Evolutionary conservation across 768 basidiomycete species (phyloP).

Genomic region (Pisolithus tinctorius): DNA sequence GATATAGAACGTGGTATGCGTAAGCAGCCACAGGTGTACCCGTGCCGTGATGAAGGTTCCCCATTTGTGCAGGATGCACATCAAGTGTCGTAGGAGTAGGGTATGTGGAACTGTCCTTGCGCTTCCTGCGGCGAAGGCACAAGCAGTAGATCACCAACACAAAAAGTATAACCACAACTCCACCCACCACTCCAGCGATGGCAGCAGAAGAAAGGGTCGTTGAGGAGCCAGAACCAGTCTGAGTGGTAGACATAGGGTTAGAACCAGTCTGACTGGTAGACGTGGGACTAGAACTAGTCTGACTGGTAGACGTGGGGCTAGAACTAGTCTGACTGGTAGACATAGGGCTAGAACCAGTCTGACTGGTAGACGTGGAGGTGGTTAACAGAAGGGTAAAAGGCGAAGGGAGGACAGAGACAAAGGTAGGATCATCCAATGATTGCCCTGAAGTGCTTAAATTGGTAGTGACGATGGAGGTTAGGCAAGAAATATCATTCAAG

Average conservation of each 20-base stretch:
- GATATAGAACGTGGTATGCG: conserved; percentile 27
- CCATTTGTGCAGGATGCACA: conserved; percentile 22
- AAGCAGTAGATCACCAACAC: conserved; percentile 43
- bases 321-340: too few relatives aligned
- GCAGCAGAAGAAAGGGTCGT: conserved; percentile 29
- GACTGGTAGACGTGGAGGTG: too few relatives aligned
- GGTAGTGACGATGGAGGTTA: too few relatives aligned
- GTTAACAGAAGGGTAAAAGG: too few relatives aligned
- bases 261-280: too few relatives aligned
- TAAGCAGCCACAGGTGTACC: conserved; percentile 28
- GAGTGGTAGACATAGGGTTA: background rate
- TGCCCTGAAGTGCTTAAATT: too few relatives aligned
- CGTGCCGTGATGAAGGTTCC: conserved; percentile 13
- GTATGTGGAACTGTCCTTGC: conserved; percentile 20
- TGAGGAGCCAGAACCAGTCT: conserved; percentile 12
- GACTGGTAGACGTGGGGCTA: too few relatives aligned
- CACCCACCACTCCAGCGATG: conserved; percentile 44
- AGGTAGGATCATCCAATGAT: too few relatives aligned
- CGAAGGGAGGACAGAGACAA: too few relatives aligned
- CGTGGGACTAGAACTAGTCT: too few relatives aligned
- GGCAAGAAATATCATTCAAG: too few relatives aligned
- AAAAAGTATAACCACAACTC: conserved; percentile 44
- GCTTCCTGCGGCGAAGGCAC: conserved; percentile 38
- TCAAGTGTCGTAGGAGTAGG: conserved; percentile 19
- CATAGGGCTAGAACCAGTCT: too few relatives aligned